phyloP scores from a whole-genome alignment of 2,329 filamentous ascomycete species.

The Aspergillus sp. region DNA sequence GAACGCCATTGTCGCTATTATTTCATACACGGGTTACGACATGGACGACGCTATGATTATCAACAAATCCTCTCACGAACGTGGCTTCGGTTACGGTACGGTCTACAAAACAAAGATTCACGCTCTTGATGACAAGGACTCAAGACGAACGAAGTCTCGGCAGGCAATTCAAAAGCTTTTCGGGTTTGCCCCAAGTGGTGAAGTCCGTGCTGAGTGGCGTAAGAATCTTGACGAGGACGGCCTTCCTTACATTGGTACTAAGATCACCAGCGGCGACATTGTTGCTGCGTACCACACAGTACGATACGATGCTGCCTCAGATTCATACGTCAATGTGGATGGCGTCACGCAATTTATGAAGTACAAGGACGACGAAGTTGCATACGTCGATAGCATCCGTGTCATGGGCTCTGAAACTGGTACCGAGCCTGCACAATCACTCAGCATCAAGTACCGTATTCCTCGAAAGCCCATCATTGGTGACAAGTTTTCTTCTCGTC shows the following conservation, averaged over 20 bases:
- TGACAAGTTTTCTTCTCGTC: conserved; percentile 98
- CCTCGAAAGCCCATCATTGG: conserved; percentile 90
- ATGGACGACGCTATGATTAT: conserved; percentile 99
- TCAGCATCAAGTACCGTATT: conserved; percentile 90
- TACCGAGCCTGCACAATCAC: conserved; percentile 77
- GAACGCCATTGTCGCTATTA: conserved; percentile 94
- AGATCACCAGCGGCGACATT: conserved; percentile 76
- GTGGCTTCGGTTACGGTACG: conserved; percentile 91
- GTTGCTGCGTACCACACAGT: conserved; percentile 90
- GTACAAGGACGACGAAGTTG: conserved; percentile 89
- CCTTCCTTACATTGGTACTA: conserved; percentile 74
- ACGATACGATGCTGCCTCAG: conserved; percentile 67
- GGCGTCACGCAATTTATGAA: conserved; percentile 83
- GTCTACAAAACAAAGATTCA: conserved; percentile 98
- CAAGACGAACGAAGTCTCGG: conserved; percentile 62
- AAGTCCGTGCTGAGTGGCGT: conserved; percentile 69
- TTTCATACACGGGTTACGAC: conserved; percentile 98
- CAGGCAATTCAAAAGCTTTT: conserved; percentile 79
- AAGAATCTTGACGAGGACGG: conserved; percentile 82
- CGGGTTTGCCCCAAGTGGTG: conserved; percentile 78
- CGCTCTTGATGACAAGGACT: conserved; percentile 74
- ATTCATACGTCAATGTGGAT: conserved; percentile 80
- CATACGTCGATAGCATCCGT: conserved; percentile 89
- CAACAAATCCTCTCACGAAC: conserved; percentile 94
- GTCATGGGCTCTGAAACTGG: conserved; percentile 83